Evolutionary conservation across 2,329 filamentous ascomycete species (phyloP).

Genomic region (Fusarium zealandicum): DNA sequence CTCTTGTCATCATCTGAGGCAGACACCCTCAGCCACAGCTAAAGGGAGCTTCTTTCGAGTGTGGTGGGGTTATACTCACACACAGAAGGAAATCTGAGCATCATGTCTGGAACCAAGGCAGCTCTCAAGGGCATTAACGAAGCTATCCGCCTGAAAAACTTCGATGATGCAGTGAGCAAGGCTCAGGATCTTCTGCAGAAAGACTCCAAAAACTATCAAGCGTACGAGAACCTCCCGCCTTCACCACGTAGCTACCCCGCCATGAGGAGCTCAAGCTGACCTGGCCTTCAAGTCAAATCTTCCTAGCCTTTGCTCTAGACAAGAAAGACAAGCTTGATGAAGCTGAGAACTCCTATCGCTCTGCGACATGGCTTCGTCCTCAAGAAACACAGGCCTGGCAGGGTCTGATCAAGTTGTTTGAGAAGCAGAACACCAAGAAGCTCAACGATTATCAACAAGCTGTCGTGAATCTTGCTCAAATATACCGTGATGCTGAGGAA

Average conservation of each 20-base stretch:
- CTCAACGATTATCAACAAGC: conserved; percentile 78
- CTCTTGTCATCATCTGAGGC: too few relatives aligned
- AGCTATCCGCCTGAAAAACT: conserved; percentile 79
- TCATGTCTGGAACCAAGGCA: conserved; percentile 69
- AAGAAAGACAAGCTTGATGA: conserved; percentile 75
- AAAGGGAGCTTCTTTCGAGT: conserved; percentile 4
- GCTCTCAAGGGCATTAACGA: conserved; percentile 83
- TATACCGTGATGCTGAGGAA: conserved; percentile 73
- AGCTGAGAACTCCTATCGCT: conserved; percentile 77
- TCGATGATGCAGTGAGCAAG: conserved; percentile 75
- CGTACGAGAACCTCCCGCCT: conserved; percentile 56
- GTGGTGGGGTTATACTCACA: conserved; percentile 33
- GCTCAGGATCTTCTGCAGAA: conserved; percentile 72
- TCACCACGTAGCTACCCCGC: conserved; percentile 16
- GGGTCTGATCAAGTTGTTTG: conserved; percentile 84
- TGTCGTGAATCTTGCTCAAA: conserved; percentile 74
- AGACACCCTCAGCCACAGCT: not conserved
- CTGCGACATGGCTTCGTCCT: conserved; percentile 74
- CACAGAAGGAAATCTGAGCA: conserved; percentile 27
- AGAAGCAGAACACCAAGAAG: conserved; percentile 74
- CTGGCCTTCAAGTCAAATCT: conserved; percentile 68
- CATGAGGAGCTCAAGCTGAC: conserved; percentile 21
- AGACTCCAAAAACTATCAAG: conserved; percentile 84
- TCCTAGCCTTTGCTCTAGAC: conserved; percentile 84
- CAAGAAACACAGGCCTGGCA: conserved; percentile 89